Conservation (phyloP, 2,329 filamentous ascomycete genomes). For the Alternaria arbusti region DNA sequence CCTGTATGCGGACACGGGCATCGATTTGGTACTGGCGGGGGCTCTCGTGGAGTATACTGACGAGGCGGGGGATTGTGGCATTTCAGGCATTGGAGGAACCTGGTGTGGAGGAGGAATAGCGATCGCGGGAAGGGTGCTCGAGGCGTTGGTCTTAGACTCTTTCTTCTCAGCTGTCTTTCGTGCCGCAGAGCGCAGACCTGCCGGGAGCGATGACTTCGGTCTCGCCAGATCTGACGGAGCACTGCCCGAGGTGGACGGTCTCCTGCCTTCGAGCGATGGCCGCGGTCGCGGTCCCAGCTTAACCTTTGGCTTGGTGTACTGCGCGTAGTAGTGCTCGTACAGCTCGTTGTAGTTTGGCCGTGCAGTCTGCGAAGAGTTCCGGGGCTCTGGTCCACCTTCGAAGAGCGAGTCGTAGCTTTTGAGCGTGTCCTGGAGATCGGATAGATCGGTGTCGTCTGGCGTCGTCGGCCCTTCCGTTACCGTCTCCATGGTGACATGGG, state of each 20-base stretch:
- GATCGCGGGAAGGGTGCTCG: constrained; percentile 36
- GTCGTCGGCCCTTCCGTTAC: constrained; percentile 27
- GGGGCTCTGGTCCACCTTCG: constrained; percentile 50
- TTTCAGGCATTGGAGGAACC: constrained; percentile 43
- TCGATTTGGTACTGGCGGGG: constrained; percentile 51
- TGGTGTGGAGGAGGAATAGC: constrained; percentile 42
- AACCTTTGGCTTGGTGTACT: constrained; percentile 76
- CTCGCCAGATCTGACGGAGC: constrained; percentile 57
- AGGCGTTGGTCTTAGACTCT: constrained; percentile 46
- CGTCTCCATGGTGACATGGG: constrained; percentile 31
- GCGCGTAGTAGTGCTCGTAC: constrained; percentile 56
- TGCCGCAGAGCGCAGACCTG: constrained; percentile 69
- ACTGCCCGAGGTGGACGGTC: constrained; percentile 64
- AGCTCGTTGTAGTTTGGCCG: constrained; percentile 50
- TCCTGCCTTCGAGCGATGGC: constrained; percentile 72
- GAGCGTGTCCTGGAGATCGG: constrained; percentile 34
- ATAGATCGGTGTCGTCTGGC: constrained; percentile 25
- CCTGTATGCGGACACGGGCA: constrained; percentile 49
- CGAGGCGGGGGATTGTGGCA: constrained; percentile 46
- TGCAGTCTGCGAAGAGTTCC: constrained; percentile 51
- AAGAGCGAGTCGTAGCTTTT: constrained; percentile 45
- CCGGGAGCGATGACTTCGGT: constrained; percentile 79
- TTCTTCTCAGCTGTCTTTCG: constrained; percentile 40
- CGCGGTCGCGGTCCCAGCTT: constrained; percentile 88
- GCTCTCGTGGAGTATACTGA: constrained; percentile 48